Base-by-base conservation (phyloP, 2,329 filamentous ascomycete genomes). In the Bipolaris bicolor region DNA sequence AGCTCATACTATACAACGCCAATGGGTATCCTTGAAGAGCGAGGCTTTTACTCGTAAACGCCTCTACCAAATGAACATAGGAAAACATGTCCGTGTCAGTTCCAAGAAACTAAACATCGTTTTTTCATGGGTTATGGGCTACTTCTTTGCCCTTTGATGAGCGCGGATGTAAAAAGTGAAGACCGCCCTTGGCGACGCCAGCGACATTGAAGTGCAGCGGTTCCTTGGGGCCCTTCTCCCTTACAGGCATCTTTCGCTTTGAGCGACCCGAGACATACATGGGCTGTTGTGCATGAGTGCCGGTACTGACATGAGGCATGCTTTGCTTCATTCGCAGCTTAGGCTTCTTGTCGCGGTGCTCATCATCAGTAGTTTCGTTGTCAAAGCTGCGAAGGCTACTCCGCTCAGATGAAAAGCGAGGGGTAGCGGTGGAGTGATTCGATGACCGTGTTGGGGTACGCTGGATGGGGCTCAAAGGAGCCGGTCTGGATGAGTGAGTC, bases 261-360 rank as follows among this genome's bases (percentile, higher is more conserved):
- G 75, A 76, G 18, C 76, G 73, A 26, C 76, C 76, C 22, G 76
- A 78, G 40, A 76, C 67, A 49, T 78, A 78, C 40, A 77, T 71
- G 13, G 72, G 69, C 40, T 70, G 64, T 29, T 65, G 62, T n/a
- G 64, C 57, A 39, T 65, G 64, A 20, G 64, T 63, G 22, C 61
- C 61, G 41, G 65, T 59, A 52, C 68, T 64, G 44, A 75, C 66
- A 18, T 65, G 65, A 22, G 72, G 69, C 65, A 74, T 68, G 46
- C 74, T 76, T 37, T 72, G 67, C 60, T 76, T 77, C 5, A 69
- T 64, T 16, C 74, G 67, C 24, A 76, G 69, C 64, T 76, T 78
- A 9, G 72, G 74, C 63, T 77, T 77, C 70, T 77, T 78, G 60
- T 76, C 74, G 16, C 73, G 66, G 52, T 78, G 76, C 65, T 76